phyloP scores from a whole-genome alignment of 164 flowering plant species.

The Sextonia rubra region DNA sequence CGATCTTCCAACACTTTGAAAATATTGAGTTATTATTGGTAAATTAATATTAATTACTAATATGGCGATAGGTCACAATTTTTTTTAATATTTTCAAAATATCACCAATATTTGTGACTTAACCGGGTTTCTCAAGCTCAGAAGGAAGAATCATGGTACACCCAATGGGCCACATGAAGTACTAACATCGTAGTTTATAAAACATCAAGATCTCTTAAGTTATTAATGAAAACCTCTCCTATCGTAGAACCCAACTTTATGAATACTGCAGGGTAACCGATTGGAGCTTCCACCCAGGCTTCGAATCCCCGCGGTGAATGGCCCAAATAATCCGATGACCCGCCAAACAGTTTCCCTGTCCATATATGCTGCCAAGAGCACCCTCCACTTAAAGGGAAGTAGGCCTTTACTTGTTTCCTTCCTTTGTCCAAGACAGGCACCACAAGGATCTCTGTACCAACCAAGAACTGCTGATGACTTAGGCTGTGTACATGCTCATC shows the following conservation, averaged over 20 bases:
- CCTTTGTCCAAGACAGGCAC: constrained; percentile 79
- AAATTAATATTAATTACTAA: too few species aligned
- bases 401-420: constrained; percentile 50
- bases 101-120: too few species aligned
- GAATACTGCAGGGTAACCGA: constrained; percentile 76
- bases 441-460: constrained; percentile 77
- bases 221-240: constrained; percentile 54
- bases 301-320: constrained; percentile 35
- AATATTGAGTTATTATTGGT: too few species aligned
- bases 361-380: constrained; percentile 65
- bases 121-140: too few species aligned
- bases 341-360: constrained; percentile 47
- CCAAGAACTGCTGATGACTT: constrained; percentile 70
- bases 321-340: neutral
- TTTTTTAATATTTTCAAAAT: too few species aligned
- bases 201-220: constrained; percentile 34
- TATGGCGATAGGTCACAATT: too few species aligned
- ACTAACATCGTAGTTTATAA: constrained; percentile 2
- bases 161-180: too few species aligned
- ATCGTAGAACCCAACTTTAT: constrained; percentile 53
- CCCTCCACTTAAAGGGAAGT: constrained; percentile 57
- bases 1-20: too few species aligned
- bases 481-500: constrained; percentile 55
- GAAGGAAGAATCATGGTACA: too few species aligned
- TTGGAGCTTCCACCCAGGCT: constrained; percentile 56